Base-by-base conservation (phyloP, 306 rosid species). In the Dicorynia guianensis region DNA sequence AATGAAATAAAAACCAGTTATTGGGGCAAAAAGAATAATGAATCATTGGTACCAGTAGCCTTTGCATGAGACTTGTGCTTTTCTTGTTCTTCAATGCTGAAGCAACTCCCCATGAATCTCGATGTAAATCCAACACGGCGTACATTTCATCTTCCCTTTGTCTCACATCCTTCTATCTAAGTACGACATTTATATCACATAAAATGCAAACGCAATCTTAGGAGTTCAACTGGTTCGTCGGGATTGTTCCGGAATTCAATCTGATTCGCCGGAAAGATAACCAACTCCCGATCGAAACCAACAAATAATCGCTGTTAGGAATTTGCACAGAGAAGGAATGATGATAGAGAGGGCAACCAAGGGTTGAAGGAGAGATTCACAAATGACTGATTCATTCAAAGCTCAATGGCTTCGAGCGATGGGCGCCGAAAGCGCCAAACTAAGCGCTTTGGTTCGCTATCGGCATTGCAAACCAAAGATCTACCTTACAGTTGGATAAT, bases 71-170 rank as follows among this genome's bases (percentile, higher is more conserved):
- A 25, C 30, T 78, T 76, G 40, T 40, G 66, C 13, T 30, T 64
- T 6, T 65, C 84, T 30, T 38, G 69, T 25, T 86, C 81, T 63
- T 89, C 90, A 49, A 86, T 85, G 83, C 96, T 93, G 76, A 90
- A 87, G 87, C 96, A 93, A 87, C 83, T 81, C 88, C 98, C 98
- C 98, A 90, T 93, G 85, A 86, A 85, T 83, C 72, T 74, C 65
- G 76, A 85, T 74, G 71, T 33, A 49, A 67, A 75, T 42, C 49
- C 59, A 62, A 52, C 74, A 55, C 40, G 30, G 59, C 53, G 44
- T 19, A 74, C 85, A 78, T 78, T 43, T 58, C 84, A 47, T 55
- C 72, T 20, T 59, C 64, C 64, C 50, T 58, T 38, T 60, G 8
- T 17, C 47, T 64, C 52, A 36, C 40, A 67, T 53, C 15, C 48